A percentile compares a stretch with the other conserved stretches of the same genome.
Evolutionary conservation across 345 rosid genomes (phyloP).

Genomic region (Odontarrhena argentea): DNA sequence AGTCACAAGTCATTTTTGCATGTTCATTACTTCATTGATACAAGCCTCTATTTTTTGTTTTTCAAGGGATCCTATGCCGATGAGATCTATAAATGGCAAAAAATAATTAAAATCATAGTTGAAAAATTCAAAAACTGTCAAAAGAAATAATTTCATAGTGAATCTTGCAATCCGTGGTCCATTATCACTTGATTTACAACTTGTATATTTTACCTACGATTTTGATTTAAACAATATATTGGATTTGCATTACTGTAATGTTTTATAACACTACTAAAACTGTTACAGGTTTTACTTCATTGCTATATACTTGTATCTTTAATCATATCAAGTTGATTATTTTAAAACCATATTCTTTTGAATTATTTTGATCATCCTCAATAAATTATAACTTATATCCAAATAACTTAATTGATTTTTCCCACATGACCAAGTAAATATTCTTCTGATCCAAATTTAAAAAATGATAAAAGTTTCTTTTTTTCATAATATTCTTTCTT

Average conservation of each 20-base stretch:
- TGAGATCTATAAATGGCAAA: too few species aligned
- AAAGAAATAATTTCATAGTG: too few species aligned
- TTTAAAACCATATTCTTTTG: not conserved
- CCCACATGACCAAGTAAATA: not conserved
- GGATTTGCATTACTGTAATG: not conserved
- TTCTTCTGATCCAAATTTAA: too few species aligned
- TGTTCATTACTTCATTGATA: constrained; percentile 2
- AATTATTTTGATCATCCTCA: not conserved
- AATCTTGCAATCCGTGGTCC: too few species aligned
- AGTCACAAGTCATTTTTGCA: constrained; percentile 1
- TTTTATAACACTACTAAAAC: not conserved
- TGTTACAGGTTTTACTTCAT: not conserved
- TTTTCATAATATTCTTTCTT: too few species aligned
- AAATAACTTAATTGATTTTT: not conserved
- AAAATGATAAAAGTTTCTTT: too few species aligned
- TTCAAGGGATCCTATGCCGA: too few species aligned
- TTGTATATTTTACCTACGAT: too few species aligned
- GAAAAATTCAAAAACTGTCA: too few species aligned
- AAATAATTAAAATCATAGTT: too few species aligned
- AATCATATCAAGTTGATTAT: not conserved
- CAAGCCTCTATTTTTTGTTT: too few species aligned
- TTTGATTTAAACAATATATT: not conserved
- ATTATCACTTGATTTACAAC: too few species aligned
- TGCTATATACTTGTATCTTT: not conserved
- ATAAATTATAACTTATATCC: not conserved